Base-by-base conservation (phyloP, 192 early-diverging fungal species). In the Linnemannia exigua region DNA sequence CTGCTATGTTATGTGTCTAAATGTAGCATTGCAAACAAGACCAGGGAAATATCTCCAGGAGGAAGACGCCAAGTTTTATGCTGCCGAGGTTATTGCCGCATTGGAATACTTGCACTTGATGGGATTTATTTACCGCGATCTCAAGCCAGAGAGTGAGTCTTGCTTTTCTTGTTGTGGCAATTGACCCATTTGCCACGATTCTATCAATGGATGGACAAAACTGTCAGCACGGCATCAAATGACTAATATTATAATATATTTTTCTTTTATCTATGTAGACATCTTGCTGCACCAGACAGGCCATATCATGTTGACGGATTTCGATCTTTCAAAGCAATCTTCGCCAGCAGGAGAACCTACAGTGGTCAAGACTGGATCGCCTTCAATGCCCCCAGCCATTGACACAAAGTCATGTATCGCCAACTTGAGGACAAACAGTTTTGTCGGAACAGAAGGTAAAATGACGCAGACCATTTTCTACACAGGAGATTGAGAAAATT, bases 251-350 rank as follows among this genome's bases (percentile, higher is more conserved):
- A 14, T n/a, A 44, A 73, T 35, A 36, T 48, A 41, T 46, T 76
- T 68, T 28, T 47, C n/a, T 7, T 28, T 6, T 46, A 44, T 44
- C 41, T 61, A 1, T 9, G n/a, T 79, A 91, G 89, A 97, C 84
- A 99, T 99, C 80, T 90, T 99, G 47, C 87, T 99, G 67, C 97
- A 99, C 88, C 93, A 96, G 77, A 97, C 93, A 41, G 98, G 98
- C 36, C 98, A 99, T 89, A 99, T 99, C 75, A 99, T 98, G 97
- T 91, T 99, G 69, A 81, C 77, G 52, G 99, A 99, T 87, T 99
- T 99, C 90, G 99, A 99, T 89, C 91, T 99, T 46, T 97, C 97
- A 9, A 99, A 99, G 92, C 96, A 96, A 68, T 97, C 97, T 5
- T 90, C 91, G 54, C 93, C 95, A 54, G 94, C 96, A 19, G 95